Conservation (phyloP, 139 green algal genomes). For the Coccomyxa sp. region DNA sequence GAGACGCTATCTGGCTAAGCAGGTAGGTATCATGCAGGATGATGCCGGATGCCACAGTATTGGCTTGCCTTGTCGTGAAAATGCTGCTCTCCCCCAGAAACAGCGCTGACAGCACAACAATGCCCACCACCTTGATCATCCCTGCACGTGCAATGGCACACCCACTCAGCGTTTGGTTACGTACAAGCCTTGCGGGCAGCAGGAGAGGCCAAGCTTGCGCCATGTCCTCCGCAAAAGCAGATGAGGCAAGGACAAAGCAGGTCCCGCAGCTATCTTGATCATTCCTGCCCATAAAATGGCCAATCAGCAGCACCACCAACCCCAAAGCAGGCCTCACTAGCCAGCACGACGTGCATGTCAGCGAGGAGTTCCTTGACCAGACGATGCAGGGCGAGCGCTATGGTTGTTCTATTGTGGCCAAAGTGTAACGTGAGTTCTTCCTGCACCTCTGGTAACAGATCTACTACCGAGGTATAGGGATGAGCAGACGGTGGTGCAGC, state of each 20-base stretch:
- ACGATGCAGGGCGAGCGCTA: too few relatives aligned
- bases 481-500: not conserved
- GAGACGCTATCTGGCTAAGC: too few relatives aligned
- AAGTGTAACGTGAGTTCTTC: too few relatives aligned
- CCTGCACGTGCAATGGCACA: slow-evolving; percentile 39
- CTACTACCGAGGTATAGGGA: not conserved
- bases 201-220: not conserved
- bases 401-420: too few relatives aligned
- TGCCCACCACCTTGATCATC: slow-evolving; percentile 46
- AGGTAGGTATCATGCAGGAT: too few relatives aligned
- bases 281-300: too few relatives aligned
- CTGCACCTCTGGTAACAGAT: not conserved
- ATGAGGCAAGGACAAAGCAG: too few relatives aligned
- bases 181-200: not conserved
- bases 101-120: slow-evolving; percentile 40
- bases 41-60: not conserved
- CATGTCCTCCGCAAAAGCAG: not conserved
- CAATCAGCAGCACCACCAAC: too few relatives aligned
- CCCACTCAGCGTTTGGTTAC: slow-evolving; percentile 13
- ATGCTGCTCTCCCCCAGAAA: slow-evolving; percentile 34
- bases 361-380: too few relatives aligned
- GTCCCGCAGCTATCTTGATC: not conserved
- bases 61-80: not conserved
- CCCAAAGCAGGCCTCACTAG: too few relatives aligned
- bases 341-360: too few relatives aligned